Conservation (phyloP, 75 land plant species). For the Pinus taeda region DNA sequence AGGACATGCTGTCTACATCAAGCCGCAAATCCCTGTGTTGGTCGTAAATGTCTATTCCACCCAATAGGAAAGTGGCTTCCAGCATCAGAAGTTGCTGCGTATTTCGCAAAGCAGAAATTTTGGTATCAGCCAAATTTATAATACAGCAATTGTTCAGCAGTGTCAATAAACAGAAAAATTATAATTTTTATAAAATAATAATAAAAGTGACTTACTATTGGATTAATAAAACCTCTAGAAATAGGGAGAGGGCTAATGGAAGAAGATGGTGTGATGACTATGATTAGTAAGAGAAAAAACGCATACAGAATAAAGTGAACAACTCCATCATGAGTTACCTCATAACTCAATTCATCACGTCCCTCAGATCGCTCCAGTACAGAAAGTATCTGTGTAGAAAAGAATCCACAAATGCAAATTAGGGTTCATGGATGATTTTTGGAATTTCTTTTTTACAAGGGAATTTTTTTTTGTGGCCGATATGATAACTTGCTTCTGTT, state of each 20-base stretch:
- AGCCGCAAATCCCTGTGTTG: slow-evolving; percentile 66
- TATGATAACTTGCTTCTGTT: neutral
- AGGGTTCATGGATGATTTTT: neutral
- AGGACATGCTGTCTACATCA: slow-evolving; percentile 82
- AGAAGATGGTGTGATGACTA: neutral
- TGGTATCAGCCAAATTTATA: neutral
- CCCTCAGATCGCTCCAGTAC: slow-evolving; percentile 3
- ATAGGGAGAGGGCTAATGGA: neutral
- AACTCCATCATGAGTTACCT: neutral
- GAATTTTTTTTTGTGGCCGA: neutral
- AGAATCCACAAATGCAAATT: neutral
- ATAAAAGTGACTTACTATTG: too few relatives aligned
- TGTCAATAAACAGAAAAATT: neutral
- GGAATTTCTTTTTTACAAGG: neutral
- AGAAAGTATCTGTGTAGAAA: slow-evolving; percentile 3
- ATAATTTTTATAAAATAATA: too few relatives aligned
- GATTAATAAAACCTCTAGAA: neutral
- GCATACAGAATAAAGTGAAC: neutral
- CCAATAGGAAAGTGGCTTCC: slow-evolving; percentile 58
- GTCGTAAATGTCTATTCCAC: slow-evolving; percentile 59
- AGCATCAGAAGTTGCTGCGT: slow-evolving; percentile 76
- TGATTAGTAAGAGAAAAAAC: neutral
- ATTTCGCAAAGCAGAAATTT: slow-evolving; percentile 5
- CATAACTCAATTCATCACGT: slow-evolving; percentile 2
- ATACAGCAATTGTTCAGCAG: neutral